Percentiles rank a stretch among this genome's conserved stretches.
Evolutionary conservation across 768 basidiomycete genomes (phyloP).

Genomic region (Lactarius vividus): DNA sequence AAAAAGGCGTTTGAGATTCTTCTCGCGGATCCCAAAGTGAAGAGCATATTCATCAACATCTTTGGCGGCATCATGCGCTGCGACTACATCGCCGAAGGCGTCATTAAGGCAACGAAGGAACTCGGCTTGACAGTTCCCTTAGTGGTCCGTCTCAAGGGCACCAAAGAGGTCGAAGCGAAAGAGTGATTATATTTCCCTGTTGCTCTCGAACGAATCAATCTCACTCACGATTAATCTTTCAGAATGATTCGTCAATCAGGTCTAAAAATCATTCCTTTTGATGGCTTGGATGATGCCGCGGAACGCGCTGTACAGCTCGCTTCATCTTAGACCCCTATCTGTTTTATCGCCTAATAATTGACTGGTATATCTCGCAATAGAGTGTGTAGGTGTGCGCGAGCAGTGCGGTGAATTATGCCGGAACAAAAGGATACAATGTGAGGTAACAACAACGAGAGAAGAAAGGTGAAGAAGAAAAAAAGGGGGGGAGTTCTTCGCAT

Average conservation of each 20-base stretch:
- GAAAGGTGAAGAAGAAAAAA: neutral
- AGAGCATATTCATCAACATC: slow-evolving; percentile 98
- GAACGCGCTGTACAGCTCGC: slow-evolving; percentile 74
- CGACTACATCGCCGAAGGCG: slow-evolving; percentile 97
- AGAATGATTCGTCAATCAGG: slow-evolving; percentile 95
- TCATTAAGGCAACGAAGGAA: slow-evolving; percentile 97
- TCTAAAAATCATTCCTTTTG: slow-evolving; percentile 89
- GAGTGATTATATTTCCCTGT: slow-evolving; percentile 47
- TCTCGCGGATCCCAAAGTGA: slow-evolving; percentile 85
- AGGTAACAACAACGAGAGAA: neutral
- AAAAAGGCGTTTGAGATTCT: slow-evolving; percentile 99
- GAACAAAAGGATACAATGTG: slow-evolving; percentile 16
- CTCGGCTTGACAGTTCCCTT: slow-evolving; percentile 81
- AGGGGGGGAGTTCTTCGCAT: neutral
- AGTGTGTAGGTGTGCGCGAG: slow-evolving; percentile 8
- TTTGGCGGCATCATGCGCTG: slow-evolving; percentile 99
- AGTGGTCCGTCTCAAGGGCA: slow-evolving; percentile 94
- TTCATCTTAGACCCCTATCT: slow-evolving; percentile 29
- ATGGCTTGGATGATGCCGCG: slow-evolving; percentile 90
- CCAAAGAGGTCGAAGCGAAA: slow-evolving; percentile 95
- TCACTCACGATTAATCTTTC: slow-evolving; percentile 12
- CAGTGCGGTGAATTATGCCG: slow-evolving; percentile 1
- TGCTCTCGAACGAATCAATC: slow-evolving; percentile 16
- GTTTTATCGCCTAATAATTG: slow-evolving; percentile 7
- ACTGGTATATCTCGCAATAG: slow-evolving; percentile 26